These are phyloP conservation scores for Ceratobasidium sp. DNA, from an alignment of 1,284 basidiomycete species.

Conservation along the genomic window DNA sequence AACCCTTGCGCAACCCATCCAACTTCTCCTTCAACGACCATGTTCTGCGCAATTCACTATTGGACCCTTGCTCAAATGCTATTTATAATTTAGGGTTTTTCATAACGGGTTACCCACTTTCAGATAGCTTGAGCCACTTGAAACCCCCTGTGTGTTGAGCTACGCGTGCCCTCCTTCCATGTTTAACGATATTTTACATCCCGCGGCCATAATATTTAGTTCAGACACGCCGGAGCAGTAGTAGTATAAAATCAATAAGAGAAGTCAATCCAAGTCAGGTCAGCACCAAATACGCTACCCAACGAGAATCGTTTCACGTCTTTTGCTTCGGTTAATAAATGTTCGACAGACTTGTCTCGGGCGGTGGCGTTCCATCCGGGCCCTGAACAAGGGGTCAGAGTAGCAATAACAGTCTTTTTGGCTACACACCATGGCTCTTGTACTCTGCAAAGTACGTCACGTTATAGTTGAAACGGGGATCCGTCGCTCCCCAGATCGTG, in stretches of 20 bases:
- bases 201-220: too few relatives aligned
- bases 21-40: too few relatives aligned
- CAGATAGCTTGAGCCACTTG: too few relatives aligned
- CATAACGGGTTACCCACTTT: too few relatives aligned
- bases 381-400: slow-evolving; percentile 50
- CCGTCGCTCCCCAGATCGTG: slow-evolving; percentile 57
- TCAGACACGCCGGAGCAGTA: too few relatives aligned
- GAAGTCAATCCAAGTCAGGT: slow-evolving; percentile 36
- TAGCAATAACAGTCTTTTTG: not conserved
- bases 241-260: slow-evolving; percentile 17
- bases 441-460: slow-evolving; percentile 69
- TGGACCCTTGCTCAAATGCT: too few relatives aligned
- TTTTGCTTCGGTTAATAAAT: slow-evolving; percentile 54
- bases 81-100: too few relatives aligned
- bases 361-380: slow-evolving; percentile 59
- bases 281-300: slow-evolving; percentile 31
- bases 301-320: slow-evolving; percentile 43
- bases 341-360: slow-evolving; percentile 55
- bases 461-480: slow-evolving; percentile 56
- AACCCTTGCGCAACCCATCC: too few relatives aligned
- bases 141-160: too few relatives aligned
- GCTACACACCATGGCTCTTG: slow-evolving; percentile 56
- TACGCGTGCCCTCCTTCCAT: too few relatives aligned
- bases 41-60: too few relatives aligned
- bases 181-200: too few relatives aligned